phyloP scores from a whole-genome alignment of 768 basidiomycete species.

The Suillus luteus region DNA sequence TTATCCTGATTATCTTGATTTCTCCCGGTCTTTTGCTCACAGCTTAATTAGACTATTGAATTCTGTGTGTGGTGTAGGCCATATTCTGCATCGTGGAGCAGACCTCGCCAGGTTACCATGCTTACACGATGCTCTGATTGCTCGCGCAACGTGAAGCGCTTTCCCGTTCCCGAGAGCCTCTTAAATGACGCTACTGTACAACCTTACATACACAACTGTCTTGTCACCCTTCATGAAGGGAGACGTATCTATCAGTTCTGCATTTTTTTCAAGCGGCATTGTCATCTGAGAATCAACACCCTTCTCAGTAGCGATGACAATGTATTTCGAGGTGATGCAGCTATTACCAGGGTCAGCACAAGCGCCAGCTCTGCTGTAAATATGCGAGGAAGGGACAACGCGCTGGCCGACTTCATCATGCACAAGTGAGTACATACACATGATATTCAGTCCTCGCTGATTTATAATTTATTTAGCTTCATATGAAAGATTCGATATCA shows the following conservation, averaged over 20 bases:
- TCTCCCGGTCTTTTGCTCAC: no score
- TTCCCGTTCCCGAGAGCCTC: constrained; percentile 11
- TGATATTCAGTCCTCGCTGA: not conserved
- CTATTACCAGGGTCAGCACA: constrained; percentile 6
- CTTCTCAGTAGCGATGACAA: not conserved
- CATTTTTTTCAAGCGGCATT: constrained; percentile 17
- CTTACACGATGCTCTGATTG: not conserved
- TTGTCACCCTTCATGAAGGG: constrained; percentile 10
- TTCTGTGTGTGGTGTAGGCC: constrained; percentile 6
- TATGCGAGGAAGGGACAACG: constrained; percentile 9
- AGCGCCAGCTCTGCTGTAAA: constrained; percentile 8
- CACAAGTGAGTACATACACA: not conserved
- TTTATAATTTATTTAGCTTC: constrained; percentile 4
- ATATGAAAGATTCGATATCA: not conserved
- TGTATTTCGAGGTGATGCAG: constrained; percentile 5
- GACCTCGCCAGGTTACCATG: constrained; percentile 8
- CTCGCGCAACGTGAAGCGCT: not conserved
- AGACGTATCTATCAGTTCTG: constrained; percentile 1
- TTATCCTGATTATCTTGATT: not conserved
- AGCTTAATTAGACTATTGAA: not conserved
- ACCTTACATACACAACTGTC: constrained; percentile 12
- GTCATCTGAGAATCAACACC: constrained; percentile 4
- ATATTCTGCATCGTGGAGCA: constrained; percentile 9
- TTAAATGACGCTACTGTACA: constrained; percentile 8
- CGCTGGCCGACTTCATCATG: constrained; percentile 16